These are phyloP conservation scores for Moricandia moricandioides DNA, from an alignment of 345 rosid species.

Conservation along the genomic window DNA sequence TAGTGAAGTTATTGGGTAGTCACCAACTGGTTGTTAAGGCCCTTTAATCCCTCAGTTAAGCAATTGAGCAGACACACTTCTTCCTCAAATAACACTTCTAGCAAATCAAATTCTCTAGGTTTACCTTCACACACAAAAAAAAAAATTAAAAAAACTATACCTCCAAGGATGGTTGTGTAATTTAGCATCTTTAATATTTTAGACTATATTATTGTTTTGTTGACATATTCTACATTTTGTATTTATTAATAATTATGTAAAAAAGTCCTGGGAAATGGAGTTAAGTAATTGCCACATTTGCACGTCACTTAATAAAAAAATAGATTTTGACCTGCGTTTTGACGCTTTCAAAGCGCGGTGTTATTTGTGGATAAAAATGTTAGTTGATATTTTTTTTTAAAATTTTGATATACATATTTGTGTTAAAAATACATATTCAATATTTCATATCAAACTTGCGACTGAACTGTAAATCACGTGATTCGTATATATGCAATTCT, in stretches of 20 bases:
- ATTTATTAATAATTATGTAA: not conserved
- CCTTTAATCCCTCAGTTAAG: conserved; percentile 54
- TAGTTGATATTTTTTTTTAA: too few relatives aligned
- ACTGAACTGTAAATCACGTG: too few relatives aligned
- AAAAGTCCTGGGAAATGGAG: not conserved
- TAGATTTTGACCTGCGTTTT: too few relatives aligned
- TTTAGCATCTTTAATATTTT: not conserved
- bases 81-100: conserved; percentile 25
- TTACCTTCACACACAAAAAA: not conserved
- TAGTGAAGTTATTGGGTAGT: conserved; percentile 26
- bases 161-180: conserved; percentile 2
- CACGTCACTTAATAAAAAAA: conserved; percentile 37
- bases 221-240: conserved; percentile 7
- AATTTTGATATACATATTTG: too few relatives aligned
- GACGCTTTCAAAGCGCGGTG: too few relatives aligned
- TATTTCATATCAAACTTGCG: too few relatives aligned
- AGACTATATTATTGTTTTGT: conserved; percentile 11
- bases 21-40: conserved; percentile 76
- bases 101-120: conserved; percentile 18
- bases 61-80: conserved; percentile 43
- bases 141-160: not conserved
- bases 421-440: too few relatives aligned
- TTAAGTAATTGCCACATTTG: conserved; percentile 31
- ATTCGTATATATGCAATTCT: too few relatives aligned
- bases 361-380: too few relatives aligned